Evolutionary conservation across 2,329 filamentous ascomycete species (phyloP), one percentile per base, ranked within the genome.

Genomic region (Hypoxylon sp.): DNA sequence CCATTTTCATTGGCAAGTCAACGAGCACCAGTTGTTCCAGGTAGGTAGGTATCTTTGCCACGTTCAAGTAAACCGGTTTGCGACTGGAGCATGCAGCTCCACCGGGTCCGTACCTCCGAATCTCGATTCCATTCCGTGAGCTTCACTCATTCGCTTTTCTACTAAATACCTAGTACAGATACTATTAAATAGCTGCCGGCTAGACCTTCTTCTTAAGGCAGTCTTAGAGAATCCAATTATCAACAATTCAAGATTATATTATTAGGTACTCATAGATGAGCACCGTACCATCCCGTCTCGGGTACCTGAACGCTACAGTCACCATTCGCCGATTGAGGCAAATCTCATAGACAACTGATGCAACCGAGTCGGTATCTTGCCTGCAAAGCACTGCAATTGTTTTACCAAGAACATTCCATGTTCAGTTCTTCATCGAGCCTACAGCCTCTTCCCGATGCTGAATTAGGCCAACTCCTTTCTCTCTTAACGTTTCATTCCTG

Each of bases 191-290:
- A 42, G 6, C 32, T 29, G 17, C 27, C 57, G 56, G 56, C 17
- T 60, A 60, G 11, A 35, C 51, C 35, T 65, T 31, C 62, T 42
- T 35, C 48, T 24, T 15, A n/a, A 35, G 46, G 8, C 27, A 47
- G 32, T 15, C 47, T 7, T 5, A 15, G 35, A 24, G 27, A 47
- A 21, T 39, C 35, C 44, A 46, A 51, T 31, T 39, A 27, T 27
- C 3, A 27, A 27, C 24, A 27, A 27, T 27, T 27, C 24, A 27
- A 27, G 24, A 27, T 27, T 27, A 27, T 27, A 27, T 27, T 27
- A 27, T n/a, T n/a, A n/a, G n/a, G n/a, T 27, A 27, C 24, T 27
- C 24, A 27, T 27, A 27, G 24, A 5, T 27, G 6, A 27, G 17
- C 51, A 27, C 37, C 19, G 27, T 54, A 5, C 44, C 19, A 17